These are phyloP conservation scores for Hanseniaspora singularis DNA, from an alignment of 805 yeast species.

Conservation along the genomic window DNA sequence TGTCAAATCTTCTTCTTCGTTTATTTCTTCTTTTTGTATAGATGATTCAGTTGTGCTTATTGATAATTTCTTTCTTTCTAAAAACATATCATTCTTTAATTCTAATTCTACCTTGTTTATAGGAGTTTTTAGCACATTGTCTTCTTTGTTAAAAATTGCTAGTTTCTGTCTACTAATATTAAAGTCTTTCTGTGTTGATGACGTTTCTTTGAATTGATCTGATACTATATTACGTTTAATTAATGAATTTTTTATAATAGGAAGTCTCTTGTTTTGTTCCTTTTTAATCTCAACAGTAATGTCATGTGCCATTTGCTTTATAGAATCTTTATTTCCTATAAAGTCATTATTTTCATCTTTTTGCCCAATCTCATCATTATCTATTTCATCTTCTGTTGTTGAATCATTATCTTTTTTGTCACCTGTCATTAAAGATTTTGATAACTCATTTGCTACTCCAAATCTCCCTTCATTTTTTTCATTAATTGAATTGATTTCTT, in stretches of 20 bases:
- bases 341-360: too few relatives aligned
- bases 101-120: neutral
- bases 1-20: too few relatives aligned
- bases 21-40: constrained; percentile 5
- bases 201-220: neutral
- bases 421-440: too few relatives aligned
- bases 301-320: neutral
- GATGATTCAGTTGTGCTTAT: neutral
- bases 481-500: constrained; percentile 16
- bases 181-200: too few relatives aligned
- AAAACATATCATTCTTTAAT: too few relatives aligned
- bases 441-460: too few relatives aligned
- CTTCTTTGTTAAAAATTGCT: neutral
- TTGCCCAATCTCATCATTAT: constrained; percentile 21
- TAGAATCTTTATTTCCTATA: constrained; percentile 17
- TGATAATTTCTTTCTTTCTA: neutral
- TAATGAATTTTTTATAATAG: too few relatives aligned
- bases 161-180: neutral
- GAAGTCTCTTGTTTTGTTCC: too few relatives aligned
- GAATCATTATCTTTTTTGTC: neutral
- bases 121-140: neutral
- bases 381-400: neutral
- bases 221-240: neutral
- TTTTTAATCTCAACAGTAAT: too few relatives aligned
- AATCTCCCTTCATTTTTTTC: too few relatives aligned